These are phyloP conservation scores for Lepiota brunneoincarnata DNA, from an alignment of 768 basidiomycete species.

Conservation along the genomic window DNA sequence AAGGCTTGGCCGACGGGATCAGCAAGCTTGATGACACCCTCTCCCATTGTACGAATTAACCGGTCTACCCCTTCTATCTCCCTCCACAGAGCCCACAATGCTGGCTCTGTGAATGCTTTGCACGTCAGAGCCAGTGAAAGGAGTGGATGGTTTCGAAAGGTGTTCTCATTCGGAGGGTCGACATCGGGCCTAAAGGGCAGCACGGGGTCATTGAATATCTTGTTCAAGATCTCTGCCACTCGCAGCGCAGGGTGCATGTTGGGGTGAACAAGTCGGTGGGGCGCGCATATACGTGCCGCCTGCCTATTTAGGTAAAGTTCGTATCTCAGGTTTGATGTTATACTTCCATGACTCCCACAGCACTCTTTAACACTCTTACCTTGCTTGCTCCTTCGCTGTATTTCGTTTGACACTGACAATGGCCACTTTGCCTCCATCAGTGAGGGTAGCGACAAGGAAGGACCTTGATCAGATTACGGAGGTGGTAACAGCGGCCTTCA, in stretches of 20 bases:
- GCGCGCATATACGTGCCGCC: no score
- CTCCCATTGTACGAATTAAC: neutral
- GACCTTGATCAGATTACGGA: slow-evolving; percentile 22
- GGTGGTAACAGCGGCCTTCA: slow-evolving; percentile 22
- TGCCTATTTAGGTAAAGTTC: no score
- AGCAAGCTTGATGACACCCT: neutral
- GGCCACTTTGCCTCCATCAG: neutral
- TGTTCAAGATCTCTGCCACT: neutral
- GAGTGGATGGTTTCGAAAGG: neutral
- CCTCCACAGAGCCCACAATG: neutral
- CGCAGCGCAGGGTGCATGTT: neutral
- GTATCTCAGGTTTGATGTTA: no score
- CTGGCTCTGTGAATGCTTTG: neutral
- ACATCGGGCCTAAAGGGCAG: neutral
- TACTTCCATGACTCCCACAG: no score
- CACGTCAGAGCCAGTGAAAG: neutral
- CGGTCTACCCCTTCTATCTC: neutral
- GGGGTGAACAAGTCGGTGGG: no score
- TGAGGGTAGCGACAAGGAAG: slow-evolving; percentile 20
- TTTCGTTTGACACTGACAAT: neutral
- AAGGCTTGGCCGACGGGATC: neutral
- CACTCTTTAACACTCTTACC: no score
- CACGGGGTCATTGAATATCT: neutral
- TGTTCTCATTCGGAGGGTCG: neutral
- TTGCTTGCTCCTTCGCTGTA: neutral